Evolutionary conservation across 441 rosid genomes (phyloP).

Genomic region (Bocquillonia castaneifolia): DNA sequence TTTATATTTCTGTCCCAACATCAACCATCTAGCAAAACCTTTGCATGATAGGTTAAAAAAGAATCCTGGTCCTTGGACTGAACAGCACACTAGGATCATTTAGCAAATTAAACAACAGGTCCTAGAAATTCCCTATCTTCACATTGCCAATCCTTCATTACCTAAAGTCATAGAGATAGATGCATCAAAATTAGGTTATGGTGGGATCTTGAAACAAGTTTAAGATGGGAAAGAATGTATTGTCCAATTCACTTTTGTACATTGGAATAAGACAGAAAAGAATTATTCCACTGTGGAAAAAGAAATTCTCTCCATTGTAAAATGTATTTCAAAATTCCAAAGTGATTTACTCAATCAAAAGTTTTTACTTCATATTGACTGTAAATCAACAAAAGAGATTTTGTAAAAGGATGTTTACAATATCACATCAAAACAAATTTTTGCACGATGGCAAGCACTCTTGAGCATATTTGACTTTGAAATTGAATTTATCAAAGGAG

Average conservation of each 20-base stretch:
- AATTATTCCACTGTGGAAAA: neutral
- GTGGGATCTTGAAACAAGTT: neutral
- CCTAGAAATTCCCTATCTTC: neutral
- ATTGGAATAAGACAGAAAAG: neutral
- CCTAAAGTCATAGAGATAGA: neutral
- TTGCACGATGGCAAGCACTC: neutral
- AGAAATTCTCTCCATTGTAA: neutral
- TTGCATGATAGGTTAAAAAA: neutral
- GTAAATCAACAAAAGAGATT: no score
- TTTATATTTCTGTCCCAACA: neutral
- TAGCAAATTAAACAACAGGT: no score
- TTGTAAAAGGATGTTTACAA: no score
- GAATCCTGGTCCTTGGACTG: neutral
- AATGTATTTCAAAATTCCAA: neutral
- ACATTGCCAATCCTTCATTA: neutral
- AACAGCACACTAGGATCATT: neutral
- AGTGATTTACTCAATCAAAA: neutral
- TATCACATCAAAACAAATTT: neutral
- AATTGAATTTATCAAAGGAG: neutral
- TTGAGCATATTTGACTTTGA: neutral
- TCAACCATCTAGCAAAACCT: neutral
- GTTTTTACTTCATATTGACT: no score
- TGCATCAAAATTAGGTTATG: neutral
- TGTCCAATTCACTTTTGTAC: neutral
- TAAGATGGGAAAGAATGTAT: neutral